A percentile compares a stretch with the other conserved stretches of the same genome.
Conservation (phyloP, 441 rosid genomes). For the Gossypium schwendimanii region DNA sequence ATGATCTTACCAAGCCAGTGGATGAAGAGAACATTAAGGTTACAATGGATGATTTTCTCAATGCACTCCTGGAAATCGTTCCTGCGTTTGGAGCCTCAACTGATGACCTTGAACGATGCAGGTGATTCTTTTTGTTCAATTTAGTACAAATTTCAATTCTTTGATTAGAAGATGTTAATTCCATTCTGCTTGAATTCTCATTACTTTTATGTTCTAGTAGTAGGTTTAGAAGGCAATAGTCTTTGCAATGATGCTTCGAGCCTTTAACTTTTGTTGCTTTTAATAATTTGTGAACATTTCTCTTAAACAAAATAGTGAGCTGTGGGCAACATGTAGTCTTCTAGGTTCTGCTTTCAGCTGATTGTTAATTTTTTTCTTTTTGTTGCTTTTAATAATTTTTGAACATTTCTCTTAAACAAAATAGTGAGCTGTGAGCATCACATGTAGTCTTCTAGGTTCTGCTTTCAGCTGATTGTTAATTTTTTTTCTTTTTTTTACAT, state of each 20-base stretch:
- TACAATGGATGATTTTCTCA: constrained; percentile 84
- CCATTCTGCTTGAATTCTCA: neutral
- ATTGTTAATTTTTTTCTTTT: neutral
- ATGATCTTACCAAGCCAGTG: constrained; percentile 91
- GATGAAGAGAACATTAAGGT: constrained; percentile 94
- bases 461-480: neutral
- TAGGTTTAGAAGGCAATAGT: neutral
- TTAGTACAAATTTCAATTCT: neutral
- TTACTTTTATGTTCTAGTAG: neutral
- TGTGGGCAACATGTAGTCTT: neutral
- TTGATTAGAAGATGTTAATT: neutral
- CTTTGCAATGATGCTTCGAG: neutral
- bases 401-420: neutral
- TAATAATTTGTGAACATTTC: neutral
- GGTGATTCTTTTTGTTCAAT: constrained; percentile 35
- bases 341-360: neutral
- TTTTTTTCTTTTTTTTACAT: neutral
- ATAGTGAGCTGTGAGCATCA: neutral
- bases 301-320: neutral
- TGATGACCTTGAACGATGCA: constrained; percentile 90
- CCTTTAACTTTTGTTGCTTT: neutral
- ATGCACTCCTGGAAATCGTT: constrained; percentile 66
- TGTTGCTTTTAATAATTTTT: neutral
- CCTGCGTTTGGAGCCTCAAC: constrained; percentile 99
- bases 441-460: neutral